Conservation (phyloP, 371 early-diverging fungal genomes). For the Mucor indicus region DNA sequence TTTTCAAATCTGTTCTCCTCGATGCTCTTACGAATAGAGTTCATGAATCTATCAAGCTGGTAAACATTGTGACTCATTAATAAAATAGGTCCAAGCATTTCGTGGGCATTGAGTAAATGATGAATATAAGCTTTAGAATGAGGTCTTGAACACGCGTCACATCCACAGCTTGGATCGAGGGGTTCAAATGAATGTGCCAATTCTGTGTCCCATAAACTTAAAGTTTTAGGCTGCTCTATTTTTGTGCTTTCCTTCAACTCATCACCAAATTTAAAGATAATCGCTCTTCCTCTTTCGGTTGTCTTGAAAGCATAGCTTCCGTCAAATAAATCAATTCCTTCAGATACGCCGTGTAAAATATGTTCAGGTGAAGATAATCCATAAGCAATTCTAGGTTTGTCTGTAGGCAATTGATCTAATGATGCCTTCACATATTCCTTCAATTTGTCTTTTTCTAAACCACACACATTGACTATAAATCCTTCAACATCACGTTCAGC, state of each 20-base stretch:
- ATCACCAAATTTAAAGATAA: slow-evolving; percentile 37
- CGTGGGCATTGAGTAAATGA: slow-evolving; percentile 72
- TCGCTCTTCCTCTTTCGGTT: slow-evolving; percentile 45
- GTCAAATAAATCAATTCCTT: slow-evolving; percentile 77
- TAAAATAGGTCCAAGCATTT: slow-evolving; percentile 78
- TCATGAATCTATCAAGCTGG: slow-evolving; percentile 63
- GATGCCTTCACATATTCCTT: slow-evolving; percentile 30
- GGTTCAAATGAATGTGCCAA: slow-evolving; percentile 58
- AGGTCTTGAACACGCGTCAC: slow-evolving; percentile 62
- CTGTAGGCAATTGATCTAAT: slow-evolving; percentile 29
- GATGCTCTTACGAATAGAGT: slow-evolving; percentile 57
- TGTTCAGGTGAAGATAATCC: slow-evolving; percentile 52
- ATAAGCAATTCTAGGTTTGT: slow-evolving; percentile 49
- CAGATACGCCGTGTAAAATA: slow-evolving; percentile 55
- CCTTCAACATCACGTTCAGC: slow-evolving; percentile 55
- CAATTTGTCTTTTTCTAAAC: slow-evolving; percentile 17
- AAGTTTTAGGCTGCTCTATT: slow-evolving; percentile 30
- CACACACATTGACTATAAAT: slow-evolving; percentile 42
- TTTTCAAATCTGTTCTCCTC: slow-evolving; percentile 49
- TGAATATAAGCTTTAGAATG: slow-evolving; percentile 77
- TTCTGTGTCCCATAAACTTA: slow-evolving; percentile 54
- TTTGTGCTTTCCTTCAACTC: background rate
- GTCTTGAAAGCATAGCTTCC: slow-evolving; percentile 49
- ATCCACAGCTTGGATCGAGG: slow-evolving; percentile 58
- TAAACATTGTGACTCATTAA: slow-evolving; percentile 76